A percentile compares a stretch with the other conserved stretches of the same genome.
Evolutionary conservation across 2,329 filamentous ascomycete species (phyloP).

Genomic region (Pseudogymnoascus sp.): DNA sequence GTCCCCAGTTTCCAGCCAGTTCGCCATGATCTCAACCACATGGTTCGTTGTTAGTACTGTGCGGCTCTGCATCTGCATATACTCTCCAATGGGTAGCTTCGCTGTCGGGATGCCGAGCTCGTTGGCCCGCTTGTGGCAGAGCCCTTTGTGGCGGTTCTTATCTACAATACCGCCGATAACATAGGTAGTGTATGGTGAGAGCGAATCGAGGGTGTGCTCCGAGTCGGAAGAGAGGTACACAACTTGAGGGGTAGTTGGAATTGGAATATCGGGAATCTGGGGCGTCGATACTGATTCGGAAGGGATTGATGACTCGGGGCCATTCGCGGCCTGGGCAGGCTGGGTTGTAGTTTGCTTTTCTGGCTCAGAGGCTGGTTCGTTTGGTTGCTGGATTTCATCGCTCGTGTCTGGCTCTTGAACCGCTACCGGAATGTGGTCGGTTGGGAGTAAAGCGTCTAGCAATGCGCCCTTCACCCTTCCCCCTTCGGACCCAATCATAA

Average conservation of each 20-base stretch:
- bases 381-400: constrained; percentile 24
- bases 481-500: constrained; percentile 54
- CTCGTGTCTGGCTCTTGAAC: constrained; percentile 21
- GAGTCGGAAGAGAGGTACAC: constrained; percentile 91
- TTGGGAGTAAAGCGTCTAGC: not conserved
- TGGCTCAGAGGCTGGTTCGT: not conserved
- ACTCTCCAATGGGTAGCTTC: constrained; percentile 90
- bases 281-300: not conserved
- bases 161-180: constrained; percentile 92
- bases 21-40: constrained; percentile 92
- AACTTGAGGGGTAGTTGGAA: constrained; percentile 45
- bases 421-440: not conserved
- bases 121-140: constrained; percentile 78
- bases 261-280: not conserved
- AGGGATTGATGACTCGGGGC: not conserved
- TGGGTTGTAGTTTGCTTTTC: not conserved
- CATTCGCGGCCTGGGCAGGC: not conserved
- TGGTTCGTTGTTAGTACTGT: constrained; percentile 90
- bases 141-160: constrained; percentile 89
- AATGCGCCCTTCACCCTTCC: constrained; percentile 50
- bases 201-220: constrained; percentile 70
- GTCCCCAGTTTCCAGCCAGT: constrained; percentile 82
- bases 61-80: constrained; percentile 81
- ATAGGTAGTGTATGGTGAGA: constrained; percentile 85
- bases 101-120: constrained; percentile 76